These are phyloP conservation scores for Pseudogymnoascus sp. DNA, from an alignment of 2,329 filamentous ascomycete genomes.

Conservation along the genomic window DNA sequence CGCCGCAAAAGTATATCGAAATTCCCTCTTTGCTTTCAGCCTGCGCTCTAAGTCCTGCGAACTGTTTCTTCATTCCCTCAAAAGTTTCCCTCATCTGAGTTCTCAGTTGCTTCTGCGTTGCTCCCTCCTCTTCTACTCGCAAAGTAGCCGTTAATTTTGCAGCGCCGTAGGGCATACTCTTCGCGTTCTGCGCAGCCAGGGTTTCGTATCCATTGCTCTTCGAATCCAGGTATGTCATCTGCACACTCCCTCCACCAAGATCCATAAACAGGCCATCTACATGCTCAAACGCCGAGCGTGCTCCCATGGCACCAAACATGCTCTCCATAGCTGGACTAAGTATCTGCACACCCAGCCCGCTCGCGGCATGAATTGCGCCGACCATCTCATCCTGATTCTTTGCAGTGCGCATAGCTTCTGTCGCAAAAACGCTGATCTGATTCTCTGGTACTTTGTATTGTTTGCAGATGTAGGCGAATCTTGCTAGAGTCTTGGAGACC, in stretches of 20 bases:
- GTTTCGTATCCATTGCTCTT: constrained; percentile 39
- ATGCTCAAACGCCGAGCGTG: constrained; percentile 63
- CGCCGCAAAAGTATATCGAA: constrained; percentile 78
- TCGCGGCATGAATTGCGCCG: constrained; percentile 51
- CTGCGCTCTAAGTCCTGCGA: constrained; percentile 45
- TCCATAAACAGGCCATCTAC: constrained; percentile 81
- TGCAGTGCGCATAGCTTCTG: constrained; percentile 80
- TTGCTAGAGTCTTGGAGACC: constrained; percentile 60
- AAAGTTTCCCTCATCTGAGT: constrained; percentile 55
- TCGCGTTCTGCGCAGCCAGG: constrained; percentile 46
- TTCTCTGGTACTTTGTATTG: constrained; percentile 58
- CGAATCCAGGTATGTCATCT: constrained; percentile 58
- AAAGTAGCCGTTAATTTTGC: constrained; percentile 49
- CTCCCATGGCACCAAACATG: constrained; percentile 73
- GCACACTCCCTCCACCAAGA: constrained; percentile 66
- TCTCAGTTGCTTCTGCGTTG: constrained; percentile 40
- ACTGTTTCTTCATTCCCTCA: constrained; percentile 40
- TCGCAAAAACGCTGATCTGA: constrained; percentile 72
- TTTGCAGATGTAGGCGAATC: constrained; percentile 64
- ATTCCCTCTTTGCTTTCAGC: constrained; percentile 39
- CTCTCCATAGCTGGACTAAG: constrained; percentile 77
- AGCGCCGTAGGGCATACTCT: constrained; percentile 55
- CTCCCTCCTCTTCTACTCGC: constrained; percentile 30
- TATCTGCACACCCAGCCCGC: constrained; percentile 64
- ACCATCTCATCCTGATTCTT: constrained; percentile 66